A percentile compares a stretch with the other conserved stretches of the same genome.
These are phyloP conservation scores for Exophiala phaeomuriformis DNA, from an alignment of 2,329 filamentous ascomycete genomes.

Conservation along the genomic window DNA sequence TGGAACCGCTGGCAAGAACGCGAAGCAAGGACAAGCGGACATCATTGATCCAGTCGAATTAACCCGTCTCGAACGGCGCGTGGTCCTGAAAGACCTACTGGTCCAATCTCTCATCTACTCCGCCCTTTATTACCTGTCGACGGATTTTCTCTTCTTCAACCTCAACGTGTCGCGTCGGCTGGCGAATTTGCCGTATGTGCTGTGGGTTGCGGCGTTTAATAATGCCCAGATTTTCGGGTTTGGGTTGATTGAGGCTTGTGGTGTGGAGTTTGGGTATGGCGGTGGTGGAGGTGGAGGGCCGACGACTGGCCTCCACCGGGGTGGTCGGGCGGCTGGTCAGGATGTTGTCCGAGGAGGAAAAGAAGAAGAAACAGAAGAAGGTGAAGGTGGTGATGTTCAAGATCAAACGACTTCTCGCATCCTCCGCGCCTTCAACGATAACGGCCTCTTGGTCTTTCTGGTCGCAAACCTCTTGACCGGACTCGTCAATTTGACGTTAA, in stretches of 20 bases:
- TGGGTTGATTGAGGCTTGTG: conserved; percentile 63
- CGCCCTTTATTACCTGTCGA: conserved; percentile 61
- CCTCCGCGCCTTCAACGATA: conserved; percentile 78
- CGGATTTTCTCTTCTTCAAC: conserved; percentile 59
- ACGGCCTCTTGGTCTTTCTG: conserved; percentile 78
- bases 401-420: conserved; percentile 41
- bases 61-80: conserved; percentile 13
- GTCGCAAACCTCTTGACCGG: conserved; percentile 86
- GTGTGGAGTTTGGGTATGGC: conserved; percentile 26
- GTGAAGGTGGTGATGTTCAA: too few relatives aligned
- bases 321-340: too few relatives aligned
- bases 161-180: conserved; percentile 77
- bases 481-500: conserved; percentile 75
- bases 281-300: too few relatives aligned
- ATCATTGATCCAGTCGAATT: not conserved
- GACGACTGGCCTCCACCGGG: too few relatives aligned
- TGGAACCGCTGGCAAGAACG: not conserved
- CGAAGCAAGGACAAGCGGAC: not conserved
- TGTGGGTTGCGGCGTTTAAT: conserved; percentile 93
- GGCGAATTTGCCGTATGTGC: conserved; percentile 85
- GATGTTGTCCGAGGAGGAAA: too few relatives aligned
- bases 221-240: conserved; percentile 72
- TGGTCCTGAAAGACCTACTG: conserved; percentile 11
- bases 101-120: conserved; percentile 50
- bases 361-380: too few relatives aligned